Evolutionary conservation across 768 basidiomycete genomes (phyloP), one percentile per base, ranked within the genome.

Genomic region (Amanita exitialis): DNA sequence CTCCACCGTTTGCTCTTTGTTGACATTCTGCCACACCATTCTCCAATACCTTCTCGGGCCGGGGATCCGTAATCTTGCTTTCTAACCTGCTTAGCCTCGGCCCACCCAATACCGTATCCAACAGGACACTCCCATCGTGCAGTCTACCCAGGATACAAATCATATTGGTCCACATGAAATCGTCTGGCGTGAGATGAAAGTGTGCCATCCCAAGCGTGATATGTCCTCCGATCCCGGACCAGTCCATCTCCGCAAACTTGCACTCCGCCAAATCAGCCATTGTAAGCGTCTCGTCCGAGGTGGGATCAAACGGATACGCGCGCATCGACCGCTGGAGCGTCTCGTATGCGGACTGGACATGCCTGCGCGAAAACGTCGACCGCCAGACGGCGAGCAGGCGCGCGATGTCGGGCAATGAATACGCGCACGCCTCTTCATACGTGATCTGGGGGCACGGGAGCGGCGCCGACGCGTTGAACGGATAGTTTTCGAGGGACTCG

Each of bases 361-460:
- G 44, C 57, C 28, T 21, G 47, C 46, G 49, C 8, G 49, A 43
- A 20, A 42, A 44, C 12, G 41, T 43, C 4, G 51, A 47, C 13
- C 66, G 62, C 8, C 59, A 53, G 8, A 39, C 18, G 7, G 59
- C 57, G 8, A 66, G 53, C 3, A 38, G 49, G 12, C 54, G 56
- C 0, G 64, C 55, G 8, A 75, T 54, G 18, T 64, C 63, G 34
- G 60, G 53, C 5, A 71, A 51, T 12, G 66, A 53, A 27, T 61
- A 56, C 8, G 59, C 45, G n/a, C 66, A 56, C 13, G 72, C 53
- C 37, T 69, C 65, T 18, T 54, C 57, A 28, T 69, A 68, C 16
- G 69, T 62, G 39, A 73, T 52, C 2, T 61, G 56, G 12, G 72
- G 72, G 44, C 72, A 72, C 2, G 72, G 71, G 12, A 73, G 61